Conservation (phyloP, 371 early-diverging fungal species). For the Blastocladiella emersonii region DNA sequence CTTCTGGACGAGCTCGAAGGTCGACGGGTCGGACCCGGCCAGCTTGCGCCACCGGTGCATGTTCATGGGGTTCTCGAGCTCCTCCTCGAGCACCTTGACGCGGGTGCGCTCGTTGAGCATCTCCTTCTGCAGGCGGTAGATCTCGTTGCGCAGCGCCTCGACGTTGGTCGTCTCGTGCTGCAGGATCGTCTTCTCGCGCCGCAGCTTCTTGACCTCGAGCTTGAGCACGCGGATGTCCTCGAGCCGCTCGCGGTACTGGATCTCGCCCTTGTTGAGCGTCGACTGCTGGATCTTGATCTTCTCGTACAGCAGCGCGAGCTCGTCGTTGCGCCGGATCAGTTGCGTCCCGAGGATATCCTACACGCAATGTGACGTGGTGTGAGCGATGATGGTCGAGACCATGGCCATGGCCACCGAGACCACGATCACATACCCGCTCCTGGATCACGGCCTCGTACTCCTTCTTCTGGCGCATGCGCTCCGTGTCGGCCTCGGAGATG, state of each 20-base stretch:
- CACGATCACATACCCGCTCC: slow-evolving; percentile 15
- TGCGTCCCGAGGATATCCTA: slow-evolving; percentile 23
- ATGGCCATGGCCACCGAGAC: not conserved
- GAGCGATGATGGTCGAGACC: too few species aligned
- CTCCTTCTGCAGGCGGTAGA: slow-evolving; percentile 19
- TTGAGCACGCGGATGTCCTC: slow-evolving; percentile 28
- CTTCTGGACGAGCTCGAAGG: slow-evolving; percentile 23
- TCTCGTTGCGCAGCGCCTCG: slow-evolving; percentile 16
- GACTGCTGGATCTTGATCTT: slow-evolving; percentile 25
- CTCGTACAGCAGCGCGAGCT: slow-evolving; percentile 21
- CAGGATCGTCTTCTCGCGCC: slow-evolving; percentile 21
- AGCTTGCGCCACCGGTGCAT: slow-evolving; percentile 28
- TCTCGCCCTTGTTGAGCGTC: slow-evolving; percentile 26
- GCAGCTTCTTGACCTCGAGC: slow-evolving; percentile 22
- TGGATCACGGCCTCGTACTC: slow-evolving; percentile 33
- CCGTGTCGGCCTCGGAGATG: slow-evolving; percentile 29
- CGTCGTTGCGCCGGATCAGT: slow-evolving; percentile 20
- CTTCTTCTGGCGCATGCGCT: slow-evolving; percentile 28
- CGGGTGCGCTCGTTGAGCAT: slow-evolving; percentile 19
- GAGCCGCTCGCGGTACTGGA: slow-evolving; percentile 21
- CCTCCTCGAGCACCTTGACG: slow-evolving; percentile 28
- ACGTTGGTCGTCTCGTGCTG: slow-evolving; percentile 23
- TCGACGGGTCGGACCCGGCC: slow-evolving; percentile 22
- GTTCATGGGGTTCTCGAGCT: slow-evolving; percentile 26
- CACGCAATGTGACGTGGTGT: too few species aligned